Base-by-base conservation (phyloP, 371 early-diverging fungal genomes). In the Mucor irregularis region DNA sequence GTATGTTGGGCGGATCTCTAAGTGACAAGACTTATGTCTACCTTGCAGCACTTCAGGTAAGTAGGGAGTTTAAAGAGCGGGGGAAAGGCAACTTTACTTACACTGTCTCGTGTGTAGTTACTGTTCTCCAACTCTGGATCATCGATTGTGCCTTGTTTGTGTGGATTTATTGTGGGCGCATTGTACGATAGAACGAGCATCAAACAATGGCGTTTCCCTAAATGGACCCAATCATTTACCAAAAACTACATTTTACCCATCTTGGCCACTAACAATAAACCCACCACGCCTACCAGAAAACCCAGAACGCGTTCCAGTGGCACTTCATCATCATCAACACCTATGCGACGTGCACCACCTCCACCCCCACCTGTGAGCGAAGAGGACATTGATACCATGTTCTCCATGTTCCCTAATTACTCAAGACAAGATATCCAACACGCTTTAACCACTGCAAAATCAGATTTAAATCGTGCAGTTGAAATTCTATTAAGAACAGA, bases 1-100 rank as follows among this genome's bases (percentile, higher is more conserved):
- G 68, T 11, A 58, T 85, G 11, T 52, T 85, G 42, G 87, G 89
- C 4, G 33, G 80, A 4, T 64, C 68, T 4, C 48, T 83, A 17
- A 78, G 73, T 10, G 86, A 89, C 53, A 85, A 87, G 56, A 58
- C 76, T 4, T 82, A 82, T 37, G 61, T 84, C 48, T 86, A 83
- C 55, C 39, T 74, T 29, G 65, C 86, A 10, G 81, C 76, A 19
- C 46, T 56, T 2, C 87, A 85, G 74, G 85, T 88, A 70, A 53
- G 21, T 31, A 30, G 9, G 8, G 8, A 34, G n/a, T n/a, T n/a
- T n/a, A 24, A 10, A 38, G 2, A 28, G 30, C 11, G 22, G 24
- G 21, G 17, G 17, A 34, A 11, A 13, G 28, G 16, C 30, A 56
- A 30, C n/a, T 43, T 26, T 24, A n/a, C 37, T 30, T 19, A 0